Evolutionary conservation across 148 eudicot species (phyloP), one percentile per base, ranked within the genome.

Genomic region (Amaranthus hypochondriacus): DNA sequence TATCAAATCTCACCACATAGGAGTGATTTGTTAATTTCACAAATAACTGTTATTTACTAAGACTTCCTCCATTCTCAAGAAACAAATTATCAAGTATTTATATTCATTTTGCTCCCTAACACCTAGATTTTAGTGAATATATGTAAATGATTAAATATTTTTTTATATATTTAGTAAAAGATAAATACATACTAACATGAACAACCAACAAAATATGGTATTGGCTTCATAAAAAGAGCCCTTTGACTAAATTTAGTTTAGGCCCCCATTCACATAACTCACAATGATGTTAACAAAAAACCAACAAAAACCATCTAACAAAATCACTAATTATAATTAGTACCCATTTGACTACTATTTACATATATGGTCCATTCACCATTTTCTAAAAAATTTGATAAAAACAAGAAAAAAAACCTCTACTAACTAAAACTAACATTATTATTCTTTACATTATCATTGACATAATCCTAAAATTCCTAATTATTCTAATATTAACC

Each of bases 351-450:
- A 42, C 42, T 59, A 70, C 62, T 70, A 75, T 79, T 18, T 79
- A 79, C 78, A 75, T 79, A 79, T 75, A 75, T 65, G 75, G 53
- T n/a, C 56, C 53, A 68, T 73, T 70, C 71, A 63, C 57, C 66
- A 79, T 49, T 74, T 73, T 70, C 71, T 56, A 69, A 64, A 74
- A 49, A 49, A 18, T 28, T 54, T 49, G 46, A 73, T 59, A 52
- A 69, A 67, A 78, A 46, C 69, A 21, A 75, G 10, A 39, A 56
- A 55, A 47, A 48, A 60, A 76, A 53, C 55, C 52, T 15, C 56
- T 50, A 15, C 74, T 70, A 73, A 62, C 68, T 51, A 65, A 42
- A 21, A 28, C 65, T 18, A 78, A 68, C 54, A 14, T 18, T 13
- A 5, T 75, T 59, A 13, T 6, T 44, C 21, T 70, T 39, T 43